phyloP scores from a whole-genome alignment of 768 basidiomycete genomes.

The Jaapia argillacea region DNA sequence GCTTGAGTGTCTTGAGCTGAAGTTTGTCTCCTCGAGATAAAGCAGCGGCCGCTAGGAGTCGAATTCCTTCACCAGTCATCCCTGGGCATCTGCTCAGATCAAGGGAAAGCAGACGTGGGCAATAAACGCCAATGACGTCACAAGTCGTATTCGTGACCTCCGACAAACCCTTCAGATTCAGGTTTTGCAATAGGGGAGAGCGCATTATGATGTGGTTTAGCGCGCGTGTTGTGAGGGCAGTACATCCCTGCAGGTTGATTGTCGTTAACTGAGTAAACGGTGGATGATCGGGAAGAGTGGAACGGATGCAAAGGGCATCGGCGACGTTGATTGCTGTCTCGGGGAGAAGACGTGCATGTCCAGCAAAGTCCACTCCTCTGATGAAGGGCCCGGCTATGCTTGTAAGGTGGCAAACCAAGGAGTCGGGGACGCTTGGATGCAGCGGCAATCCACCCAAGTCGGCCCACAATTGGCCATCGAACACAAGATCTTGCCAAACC shows the following conservation, averaged over 20 bases:
- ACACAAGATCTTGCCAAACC: conserved; percentile 62
- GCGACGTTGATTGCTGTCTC: conserved; percentile 42
- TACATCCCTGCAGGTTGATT: conserved; percentile 69
- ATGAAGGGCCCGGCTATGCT: conserved; percentile 55
- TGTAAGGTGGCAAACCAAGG: conserved; percentile 45
- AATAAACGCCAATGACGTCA: conserved; percentile 50
- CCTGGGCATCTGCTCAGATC: conserved; percentile 66
- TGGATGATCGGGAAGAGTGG: conserved; percentile 20
- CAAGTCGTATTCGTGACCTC: conserved; percentile 71
- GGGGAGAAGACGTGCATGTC: conserved; percentile 43
- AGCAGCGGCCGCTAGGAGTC: conserved; percentile 32
- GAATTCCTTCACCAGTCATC: conserved; percentile 57
- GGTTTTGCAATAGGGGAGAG: conserved; percentile 44
- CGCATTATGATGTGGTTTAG: conserved; percentile 61
- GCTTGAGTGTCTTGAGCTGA: conserved; percentile 47
- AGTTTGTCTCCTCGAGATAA: conserved; percentile 37
- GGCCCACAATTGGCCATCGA: conserved; percentile 85
- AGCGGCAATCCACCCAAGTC: conserved; percentile 48
- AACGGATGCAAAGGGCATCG: conserved; percentile 39
- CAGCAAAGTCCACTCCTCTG: conserved; percentile 47
- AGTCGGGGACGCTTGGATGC: conserved; percentile 46
- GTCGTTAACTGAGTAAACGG: conserved; percentile 58
- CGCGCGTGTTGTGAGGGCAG: conserved; percentile 49
- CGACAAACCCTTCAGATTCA: conserved; percentile 59
- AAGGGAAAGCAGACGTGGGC: conserved; percentile 44